Evolutionary conservation across 2,329 filamentous ascomycete genomes (phyloP).

Genomic region (Ascochyta lentis): DNA sequence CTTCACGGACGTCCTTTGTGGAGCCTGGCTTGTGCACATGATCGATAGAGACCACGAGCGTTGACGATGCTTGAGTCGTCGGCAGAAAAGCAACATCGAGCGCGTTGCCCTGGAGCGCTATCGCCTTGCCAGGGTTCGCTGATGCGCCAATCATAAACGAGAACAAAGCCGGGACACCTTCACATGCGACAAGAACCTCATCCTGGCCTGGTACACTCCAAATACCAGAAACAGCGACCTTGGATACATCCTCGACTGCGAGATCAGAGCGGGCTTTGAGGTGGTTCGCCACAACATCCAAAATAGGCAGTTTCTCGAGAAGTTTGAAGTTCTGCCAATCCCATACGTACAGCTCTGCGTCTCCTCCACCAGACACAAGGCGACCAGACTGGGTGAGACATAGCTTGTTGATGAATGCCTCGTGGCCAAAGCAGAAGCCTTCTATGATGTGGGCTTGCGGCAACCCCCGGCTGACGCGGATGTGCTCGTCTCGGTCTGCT

Average conservation of each 20-base stretch:
- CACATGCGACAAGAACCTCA: constrained; percentile 51
- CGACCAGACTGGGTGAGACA: constrained; percentile 69
- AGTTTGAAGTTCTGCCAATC: constrained; percentile 71
- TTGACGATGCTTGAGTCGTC: constrained; percentile 13
- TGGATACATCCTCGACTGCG: constrained; percentile 27
- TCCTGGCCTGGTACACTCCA: constrained; percentile 51
- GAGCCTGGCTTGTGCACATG: constrained; percentile 59
- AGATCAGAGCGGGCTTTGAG: constrained; percentile 27
- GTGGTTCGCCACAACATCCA: constrained; percentile 31
- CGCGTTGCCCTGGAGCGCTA: constrained; percentile 69
- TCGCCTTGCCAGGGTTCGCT: constrained; percentile 45
- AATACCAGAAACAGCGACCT: constrained; percentile 60
- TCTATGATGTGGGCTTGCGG: constrained; percentile 90
- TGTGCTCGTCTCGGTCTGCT: constrained; percentile 79
- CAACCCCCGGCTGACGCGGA: constrained; percentile 81
- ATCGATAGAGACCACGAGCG: constrained; percentile 60
- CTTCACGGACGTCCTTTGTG: constrained; percentile 49
- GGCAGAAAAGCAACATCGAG: constrained; percentile 60
- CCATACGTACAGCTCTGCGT: constrained; percentile 80
- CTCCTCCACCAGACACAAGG: constrained; percentile 86
- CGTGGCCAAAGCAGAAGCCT: constrained; percentile 86
- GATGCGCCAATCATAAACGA: constrained; percentile 60
- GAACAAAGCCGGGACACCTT: constrained; percentile 67
- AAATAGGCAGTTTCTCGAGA: constrained; percentile 59
- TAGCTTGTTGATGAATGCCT: constrained; percentile 80